These are phyloP conservation scores for Graphilbum fragrans DNA, from an alignment of 2,329 filamentous ascomycete species.

Conservation along the genomic window DNA sequence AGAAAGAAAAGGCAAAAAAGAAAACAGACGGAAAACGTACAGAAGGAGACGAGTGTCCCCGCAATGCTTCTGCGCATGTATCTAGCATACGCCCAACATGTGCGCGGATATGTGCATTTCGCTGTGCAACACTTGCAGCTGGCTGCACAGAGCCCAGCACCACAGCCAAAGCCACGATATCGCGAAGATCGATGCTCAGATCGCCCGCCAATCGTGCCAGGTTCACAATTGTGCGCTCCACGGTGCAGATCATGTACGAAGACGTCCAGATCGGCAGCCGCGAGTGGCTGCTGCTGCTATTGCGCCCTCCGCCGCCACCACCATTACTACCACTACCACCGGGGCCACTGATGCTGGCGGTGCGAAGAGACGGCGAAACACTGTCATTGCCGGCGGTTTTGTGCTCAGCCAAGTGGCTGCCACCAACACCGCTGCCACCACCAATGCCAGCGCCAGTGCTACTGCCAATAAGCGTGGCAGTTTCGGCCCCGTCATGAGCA, in stretches of 20 bases:
- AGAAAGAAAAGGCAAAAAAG: neutral
- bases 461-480: neutral
- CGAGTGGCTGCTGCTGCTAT: neutral
- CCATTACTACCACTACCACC: neutral
- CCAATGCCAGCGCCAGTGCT: neutral
- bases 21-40: conserved; percentile 1
- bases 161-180: conserved; percentile 11
- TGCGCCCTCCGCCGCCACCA: neutral
- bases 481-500: too few relatives aligned
- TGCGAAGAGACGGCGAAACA: too few relatives aligned
- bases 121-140: conserved; percentile 6
- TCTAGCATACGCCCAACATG: conserved; percentile 11
- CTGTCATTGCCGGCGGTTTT: neutral
- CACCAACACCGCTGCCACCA: neutral
- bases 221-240: conserved; percentile 12
- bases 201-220: conserved; percentile 11
- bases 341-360: too few relatives aligned
- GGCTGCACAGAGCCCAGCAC: conserved; percentile 13
- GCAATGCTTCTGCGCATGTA: conserved; percentile 8
- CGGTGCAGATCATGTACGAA: conserved; percentile 11
- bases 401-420: neutral
- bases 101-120: conserved; percentile 9
- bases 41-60: conserved; percentile 4
- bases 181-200: conserved; percentile 12
- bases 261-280: conserved; percentile 10